A percentile compares a stretch with the other conserved stretches of the same genome.
These are phyloP conservation scores for Candida vaughaniae DNA, from an alignment of 805 yeast genomes.

Conservation along the genomic window DNA sequence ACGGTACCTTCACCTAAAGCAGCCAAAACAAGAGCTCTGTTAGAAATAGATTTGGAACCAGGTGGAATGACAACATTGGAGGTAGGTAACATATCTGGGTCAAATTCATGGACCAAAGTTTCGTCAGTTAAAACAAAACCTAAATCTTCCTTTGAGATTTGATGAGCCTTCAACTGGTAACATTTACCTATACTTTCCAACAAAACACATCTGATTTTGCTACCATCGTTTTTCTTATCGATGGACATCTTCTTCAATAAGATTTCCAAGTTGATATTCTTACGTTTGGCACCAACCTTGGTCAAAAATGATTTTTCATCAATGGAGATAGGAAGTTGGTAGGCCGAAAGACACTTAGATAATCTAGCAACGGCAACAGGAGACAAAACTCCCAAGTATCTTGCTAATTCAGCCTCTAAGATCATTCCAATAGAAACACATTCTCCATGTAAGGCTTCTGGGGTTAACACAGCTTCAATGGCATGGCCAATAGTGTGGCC, in stretches of 20 bases:
- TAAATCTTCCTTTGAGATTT: slow-evolving; percentile 76
- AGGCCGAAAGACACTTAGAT: slow-evolving; percentile 76
- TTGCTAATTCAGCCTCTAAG: slow-evolving; percentile 90
- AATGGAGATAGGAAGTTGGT: slow-evolving; percentile 79
- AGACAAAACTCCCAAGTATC: slow-evolving; percentile 83
- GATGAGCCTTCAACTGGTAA: slow-evolving; percentile 83
- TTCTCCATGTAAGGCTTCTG: slow-evolving; percentile 95
- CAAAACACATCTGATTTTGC: slow-evolving; percentile 82
- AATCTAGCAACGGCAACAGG: slow-evolving; percentile 94
- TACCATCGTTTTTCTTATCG: slow-evolving; percentile 95
- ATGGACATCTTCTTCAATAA: slow-evolving; percentile 86
- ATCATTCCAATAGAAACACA: slow-evolving; percentile 98
- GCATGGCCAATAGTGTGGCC: slow-evolving; percentile 99
- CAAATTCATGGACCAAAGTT: slow-evolving; percentile 61
- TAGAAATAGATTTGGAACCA: slow-evolving; percentile 95
- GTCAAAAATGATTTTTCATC: slow-evolving; percentile 66
- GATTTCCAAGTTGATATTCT: slow-evolving; percentile 68
- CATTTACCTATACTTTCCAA: slow-evolving; percentile 86
- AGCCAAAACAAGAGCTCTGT: slow-evolving; percentile 89
- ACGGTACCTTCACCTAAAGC: slow-evolving; percentile 88
- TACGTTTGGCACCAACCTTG: slow-evolving; percentile 62
- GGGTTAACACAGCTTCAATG: slow-evolving; percentile 94
- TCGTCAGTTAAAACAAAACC: slow-evolving; percentile 83
- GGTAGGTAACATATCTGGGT: slow-evolving; percentile 28
- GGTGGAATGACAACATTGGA: slow-evolving; percentile 73